Base-by-base conservation (phyloP, 2,329 filamentous ascomycete genomes). In the Botrytis medusae region DNA sequence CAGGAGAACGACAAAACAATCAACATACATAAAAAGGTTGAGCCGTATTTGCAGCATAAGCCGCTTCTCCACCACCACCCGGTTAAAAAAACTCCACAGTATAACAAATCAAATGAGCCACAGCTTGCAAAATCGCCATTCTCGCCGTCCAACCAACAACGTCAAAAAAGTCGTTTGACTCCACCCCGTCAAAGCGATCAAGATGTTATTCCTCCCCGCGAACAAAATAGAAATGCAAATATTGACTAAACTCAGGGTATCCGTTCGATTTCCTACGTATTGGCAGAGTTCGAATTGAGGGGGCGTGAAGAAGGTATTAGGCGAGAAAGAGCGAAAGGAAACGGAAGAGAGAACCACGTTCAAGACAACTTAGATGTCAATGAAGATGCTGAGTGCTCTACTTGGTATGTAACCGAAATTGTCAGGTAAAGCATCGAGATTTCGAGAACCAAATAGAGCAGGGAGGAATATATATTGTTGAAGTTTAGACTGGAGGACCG, bases 61-160 rank as follows among this genome's bases (percentile, higher is more conserved):
- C 65, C 40, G 32, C 20, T 14, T 34, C 65, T 25, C 65, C 48
- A 16, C 20, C 46, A 57, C 32, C 5, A 5, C 64, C 65, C 12
- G 48, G 65, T 10, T 77, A 76, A 14, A 80, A 75, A 74, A 84
- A 82, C 0, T 82, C 74, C 4, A 79, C 75, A 0, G 87, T 79
- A 54, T 81, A 82, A 25, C 85, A 75, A 22, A 84, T 79, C 0
- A 82, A 84, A 78, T 88, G 86, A 0, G 88, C 61, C 14, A 83
- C 77, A 0, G 83, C 84, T 62, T 88, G 82, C 0, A 87, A 62
- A 2, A 82, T 81, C 42, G 81, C 83, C 14, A 87, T 79, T 40
- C 82, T 78, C 0, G 85, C 86, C 2, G 86, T 78, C 84, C 84
- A 87, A 18, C 85, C 81, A 75, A 87, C 86, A 0, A 87, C 79